A percentile compares a stretch with the other conserved stretches of the same genome.
Evolutionary conservation across 495 filamentous ascomycete species (phyloP).

Genomic region (Aspergillus coremiiformis): DNA sequence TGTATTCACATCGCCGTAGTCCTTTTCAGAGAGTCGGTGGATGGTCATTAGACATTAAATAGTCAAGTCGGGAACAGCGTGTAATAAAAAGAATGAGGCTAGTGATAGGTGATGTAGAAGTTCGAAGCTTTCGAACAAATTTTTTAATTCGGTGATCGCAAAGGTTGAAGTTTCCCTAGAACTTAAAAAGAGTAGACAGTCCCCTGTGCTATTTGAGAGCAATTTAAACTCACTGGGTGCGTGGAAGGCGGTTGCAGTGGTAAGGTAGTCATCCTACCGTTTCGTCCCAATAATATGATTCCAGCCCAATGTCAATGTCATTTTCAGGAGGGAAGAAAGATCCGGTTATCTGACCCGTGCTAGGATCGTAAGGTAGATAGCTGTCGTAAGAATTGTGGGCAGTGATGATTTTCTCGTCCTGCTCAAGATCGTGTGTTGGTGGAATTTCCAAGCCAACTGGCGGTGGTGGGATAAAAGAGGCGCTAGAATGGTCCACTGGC

Average conservation of each 20-base stretch:
- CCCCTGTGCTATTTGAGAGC: neutral
- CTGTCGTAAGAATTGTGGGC: slow-evolving; percentile 24
- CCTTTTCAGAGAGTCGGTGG: neutral
- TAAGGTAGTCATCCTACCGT: slow-evolving; percentile 8
- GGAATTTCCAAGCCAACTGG: slow-evolving; percentile 18
- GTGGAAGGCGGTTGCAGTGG: neutral
- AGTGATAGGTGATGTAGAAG: neutral
- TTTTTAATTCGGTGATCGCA: too few species aligned
- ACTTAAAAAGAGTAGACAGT: neutral
- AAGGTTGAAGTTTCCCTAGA: too few species aligned
- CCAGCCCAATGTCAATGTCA: slow-evolving; percentile 30
- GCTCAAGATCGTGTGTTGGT: slow-evolving; percentile 23
- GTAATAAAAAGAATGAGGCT: neutral
- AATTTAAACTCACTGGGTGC: neutral
- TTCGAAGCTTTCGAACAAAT: too few species aligned
- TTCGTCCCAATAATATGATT: slow-evolving; percentile 22
- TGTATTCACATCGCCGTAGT: too few species aligned
- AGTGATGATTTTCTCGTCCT: slow-evolving; percentile 18
- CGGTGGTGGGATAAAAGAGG: slow-evolving; percentile 12
- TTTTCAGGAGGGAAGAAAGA: slow-evolving; percentile 32
- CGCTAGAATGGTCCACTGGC: slow-evolving; percentile 17
- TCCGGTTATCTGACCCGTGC: slow-evolving; percentile 35
- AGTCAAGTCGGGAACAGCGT: neutral
- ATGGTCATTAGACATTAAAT: neutral
- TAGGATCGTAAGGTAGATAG: slow-evolving; percentile 33